Evolutionary conservation across 1,139 yeast species (phyloP).

Genomic region (Suhomyces maxii): DNA sequence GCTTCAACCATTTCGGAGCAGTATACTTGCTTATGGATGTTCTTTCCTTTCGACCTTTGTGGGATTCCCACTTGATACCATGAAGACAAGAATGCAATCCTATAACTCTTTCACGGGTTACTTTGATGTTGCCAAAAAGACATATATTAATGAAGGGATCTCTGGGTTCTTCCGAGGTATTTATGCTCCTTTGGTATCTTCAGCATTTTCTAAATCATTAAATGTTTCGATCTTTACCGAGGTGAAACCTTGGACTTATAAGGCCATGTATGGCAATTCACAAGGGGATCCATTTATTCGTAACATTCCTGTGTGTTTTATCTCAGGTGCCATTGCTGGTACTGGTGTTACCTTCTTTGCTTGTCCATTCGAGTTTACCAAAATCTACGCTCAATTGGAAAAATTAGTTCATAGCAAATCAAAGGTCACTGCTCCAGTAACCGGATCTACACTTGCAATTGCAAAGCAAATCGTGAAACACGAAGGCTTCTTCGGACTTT

Average conservation of each 20-base stretch:
- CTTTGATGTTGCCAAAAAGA: constrained; percentile 57
- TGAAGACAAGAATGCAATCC: constrained; percentile 84
- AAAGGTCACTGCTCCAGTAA: constrained; percentile 14
- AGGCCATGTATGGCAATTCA: constrained; percentile 21
- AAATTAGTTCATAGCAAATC: constrained; percentile 40
- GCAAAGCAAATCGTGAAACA: constrained; percentile 54
- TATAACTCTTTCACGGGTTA: constrained; percentile 58
- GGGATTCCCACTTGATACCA: constrained; percentile 85
- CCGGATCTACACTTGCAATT: constrained; percentile 30
- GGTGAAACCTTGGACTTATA: constrained; percentile 51
- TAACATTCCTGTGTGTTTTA: constrained; percentile 65
- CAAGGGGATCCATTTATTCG: constrained; percentile 32
- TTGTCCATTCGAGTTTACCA: constrained; percentile 85
- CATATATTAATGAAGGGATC: constrained; percentile 63
- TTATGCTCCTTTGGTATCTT: constrained; percentile 66
- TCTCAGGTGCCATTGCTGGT: constrained; percentile 70
- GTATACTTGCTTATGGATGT: constrained; percentile 62
- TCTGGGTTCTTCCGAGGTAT: constrained; percentile 77
- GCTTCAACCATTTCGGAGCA: constrained; percentile 57
- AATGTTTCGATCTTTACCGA: constrained; percentile 67
- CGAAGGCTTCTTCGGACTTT: constrained; percentile 64
- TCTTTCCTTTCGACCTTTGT: constrained; percentile 66
- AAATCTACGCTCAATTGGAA: constrained; percentile 74
- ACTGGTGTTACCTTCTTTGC: constrained; percentile 64
- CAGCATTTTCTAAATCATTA: constrained; percentile 64